Base-by-base conservation (phyloP, 305 asterid species). In the Rubia peregrina region DNA sequence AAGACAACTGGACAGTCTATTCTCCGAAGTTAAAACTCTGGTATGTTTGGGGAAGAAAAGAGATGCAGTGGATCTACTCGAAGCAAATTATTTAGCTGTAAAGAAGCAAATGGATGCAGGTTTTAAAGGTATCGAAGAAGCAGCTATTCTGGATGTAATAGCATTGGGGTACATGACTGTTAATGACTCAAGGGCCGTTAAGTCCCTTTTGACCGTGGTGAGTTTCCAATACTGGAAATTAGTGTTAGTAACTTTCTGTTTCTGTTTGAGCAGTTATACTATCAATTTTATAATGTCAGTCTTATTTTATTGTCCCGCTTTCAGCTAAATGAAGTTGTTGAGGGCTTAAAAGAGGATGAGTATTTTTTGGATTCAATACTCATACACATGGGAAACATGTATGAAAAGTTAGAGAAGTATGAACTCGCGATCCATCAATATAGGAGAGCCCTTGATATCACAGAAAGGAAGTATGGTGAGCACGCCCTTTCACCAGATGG, bases 321-420 rank as follows among this genome's bases (percentile, higher is more conserved):
- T 76, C 86, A 92, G 98, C 78, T 90, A 83, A 73, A 79, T 70
- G 73, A 77, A 83, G 80, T 89, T 80, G 93, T 84, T 74, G 75
- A 51, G 73, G 82, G 73, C 75, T 75, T 92, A 76, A 80, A 84
- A 64, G 91, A 90, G 46, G 88, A 86, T 46, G 96, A 86, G 78
- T 85, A 78, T 63, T 83, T 85, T 80, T 78, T 92, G 80, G 96
- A 90, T 85, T 90, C 90, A 40, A 87, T 90, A 77, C 96, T 90
- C 77, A 74, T 85, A 80, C 98, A 92, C 80, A 90, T 92, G 97
- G 98, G 92, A 79, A 92, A 88, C 74, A 83, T 90, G 79, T 80
- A 81, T 74, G 87, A 83, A 46, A 92, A 85, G 80, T 63, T 90
- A 86, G 89, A 84, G 78, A 86, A 84, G 71, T 81, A 78, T 78